Conservation (phyloP, 1,139 yeast genomes). For the Sugiyamaella pinicola region DNA sequence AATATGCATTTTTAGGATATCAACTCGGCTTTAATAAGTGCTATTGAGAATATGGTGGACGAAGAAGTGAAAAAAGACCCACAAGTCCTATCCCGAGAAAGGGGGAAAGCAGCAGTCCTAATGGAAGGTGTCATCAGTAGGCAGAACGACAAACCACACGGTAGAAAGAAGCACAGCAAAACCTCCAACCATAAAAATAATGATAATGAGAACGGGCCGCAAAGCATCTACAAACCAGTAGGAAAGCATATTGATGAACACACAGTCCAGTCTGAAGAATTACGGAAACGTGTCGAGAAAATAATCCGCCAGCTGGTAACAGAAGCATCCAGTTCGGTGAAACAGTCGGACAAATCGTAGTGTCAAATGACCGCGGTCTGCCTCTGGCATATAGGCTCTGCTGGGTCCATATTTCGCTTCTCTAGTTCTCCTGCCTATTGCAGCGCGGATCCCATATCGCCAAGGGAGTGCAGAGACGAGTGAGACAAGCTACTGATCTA, state of each 20-base stretch:
- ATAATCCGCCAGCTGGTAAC: constrained; percentile 23
- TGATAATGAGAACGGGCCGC: constrained; percentile 18
- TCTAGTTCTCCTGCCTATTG: no score
- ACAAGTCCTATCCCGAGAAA: constrained; percentile 33
- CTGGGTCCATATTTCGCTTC: no score
- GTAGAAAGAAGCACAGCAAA: constrained; percentile 6
- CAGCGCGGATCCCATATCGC: no score
- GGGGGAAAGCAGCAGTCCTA: constrained; percentile 39
- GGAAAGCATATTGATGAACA: constrained; percentile 26
- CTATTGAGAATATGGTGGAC: constrained; percentile 36
- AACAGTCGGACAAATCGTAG: not conserved
- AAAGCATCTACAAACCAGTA: constrained; percentile 28
- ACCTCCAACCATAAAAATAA: not conserved
- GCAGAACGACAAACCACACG: constrained; percentile 24
- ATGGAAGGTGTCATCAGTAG: constrained; percentile 37
- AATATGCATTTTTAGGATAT: constrained; percentile 27
- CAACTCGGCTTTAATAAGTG: constrained; percentile 29
- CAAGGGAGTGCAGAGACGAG: no score
- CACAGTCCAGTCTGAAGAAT: constrained; percentile 26
- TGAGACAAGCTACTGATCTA: no score
- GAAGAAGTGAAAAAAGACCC: constrained; percentile 35
- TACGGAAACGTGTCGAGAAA: constrained; percentile 27
- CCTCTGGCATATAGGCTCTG: no score
- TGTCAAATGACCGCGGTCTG: not conserved
- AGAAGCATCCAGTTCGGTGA: constrained; percentile 5